phyloP scores from a whole-genome alignment of 1,284 basidiomycete genomes.

The Heterobasidion occidentale region DNA sequence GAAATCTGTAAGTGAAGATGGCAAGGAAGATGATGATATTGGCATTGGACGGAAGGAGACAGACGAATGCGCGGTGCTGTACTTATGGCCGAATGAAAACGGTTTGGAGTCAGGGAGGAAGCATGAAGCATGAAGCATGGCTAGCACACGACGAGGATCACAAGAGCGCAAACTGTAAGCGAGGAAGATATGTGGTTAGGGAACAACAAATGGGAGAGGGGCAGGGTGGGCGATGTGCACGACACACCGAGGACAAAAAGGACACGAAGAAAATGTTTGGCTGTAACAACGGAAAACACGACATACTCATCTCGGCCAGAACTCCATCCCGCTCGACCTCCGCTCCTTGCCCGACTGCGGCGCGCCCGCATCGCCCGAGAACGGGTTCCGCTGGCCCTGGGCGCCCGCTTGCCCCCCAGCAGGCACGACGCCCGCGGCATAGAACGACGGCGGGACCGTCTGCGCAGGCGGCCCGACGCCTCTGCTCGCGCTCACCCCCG shows the following conservation, averaged over 20 bases:
- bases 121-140: no score
- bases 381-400: constrained; percentile 50
- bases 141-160: no score
- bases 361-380: constrained; percentile 17
- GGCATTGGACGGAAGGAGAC: no score
- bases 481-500: constrained; percentile 22
- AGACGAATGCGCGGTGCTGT: no score
- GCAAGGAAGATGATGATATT: no score
- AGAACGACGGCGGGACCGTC: constrained; percentile 54
- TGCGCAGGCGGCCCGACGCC: constrained; percentile 40
- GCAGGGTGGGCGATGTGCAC: not conserved
- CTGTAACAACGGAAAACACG: not conserved
- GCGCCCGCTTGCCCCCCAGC: constrained; percentile 30
- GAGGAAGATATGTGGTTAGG: no score
- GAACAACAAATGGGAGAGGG: not conserved
- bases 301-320: constrained; percentile 59
- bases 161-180: no score
- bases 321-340: constrained; percentile 63
- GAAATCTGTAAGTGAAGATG: no score
- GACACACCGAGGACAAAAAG: not conserved
- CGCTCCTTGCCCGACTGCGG: constrained; percentile 42
- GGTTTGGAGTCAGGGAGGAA: no score
- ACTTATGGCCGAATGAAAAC: no score
- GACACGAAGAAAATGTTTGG: not conserved
- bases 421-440: constrained; percentile 45